Evolutionary conservation across 768 basidiomycete genomes (phyloP).

Genomic region (Pulveroboletus sp.): DNA sequence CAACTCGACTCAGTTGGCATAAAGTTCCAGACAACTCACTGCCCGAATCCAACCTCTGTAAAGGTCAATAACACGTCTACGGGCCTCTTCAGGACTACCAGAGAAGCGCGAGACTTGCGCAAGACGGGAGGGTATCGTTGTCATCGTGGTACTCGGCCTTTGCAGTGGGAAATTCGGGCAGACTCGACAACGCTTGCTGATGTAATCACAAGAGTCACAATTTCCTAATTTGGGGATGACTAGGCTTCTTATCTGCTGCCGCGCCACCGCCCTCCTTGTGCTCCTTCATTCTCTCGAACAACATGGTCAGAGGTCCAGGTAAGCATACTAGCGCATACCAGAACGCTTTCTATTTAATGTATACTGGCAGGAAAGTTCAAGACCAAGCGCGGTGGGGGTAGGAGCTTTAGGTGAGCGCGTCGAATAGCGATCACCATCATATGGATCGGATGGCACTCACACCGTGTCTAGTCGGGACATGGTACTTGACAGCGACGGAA

Average conservation of each 20-base stretch:
- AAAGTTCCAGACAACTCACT: slow-evolving; percentile 46
- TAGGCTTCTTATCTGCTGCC: slow-evolving; percentile 16
- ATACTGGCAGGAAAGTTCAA: slow-evolving; percentile 68
- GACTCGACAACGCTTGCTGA: slow-evolving; percentile 10
- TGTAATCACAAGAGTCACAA: slow-evolving; percentile 8
- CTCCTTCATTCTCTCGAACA: not conserved
- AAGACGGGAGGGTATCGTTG: slow-evolving; percentile 88
- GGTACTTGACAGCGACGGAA: slow-evolving; percentile 54
- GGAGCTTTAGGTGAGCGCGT: slow-evolving; percentile 66
- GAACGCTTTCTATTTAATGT: not conserved
- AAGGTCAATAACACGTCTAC: slow-evolving; percentile 65
- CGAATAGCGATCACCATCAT: slow-evolving; percentile 1
- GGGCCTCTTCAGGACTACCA: slow-evolving; percentile 53
- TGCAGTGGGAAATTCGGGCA: slow-evolving; percentile 1
- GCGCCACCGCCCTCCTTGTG: not conserved
- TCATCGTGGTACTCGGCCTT: slow-evolving; percentile 46
- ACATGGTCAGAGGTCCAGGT: slow-evolving; percentile 35
- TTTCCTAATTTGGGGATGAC: slow-evolving; percentile 11
- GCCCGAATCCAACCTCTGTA: slow-evolving; percentile 95
- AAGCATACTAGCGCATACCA: not conserved
- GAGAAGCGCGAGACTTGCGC: slow-evolving; percentile 70
- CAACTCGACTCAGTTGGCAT: not conserved
- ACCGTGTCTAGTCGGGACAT: slow-evolving; percentile 50
- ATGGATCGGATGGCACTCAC: slow-evolving; percentile 10
- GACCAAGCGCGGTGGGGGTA: slow-evolving; percentile 84